These are phyloP conservation scores for Naganishia friedmannii DNA, from an alignment of 768 basidiomycete genomes.

Conservation along the genomic window DNA sequence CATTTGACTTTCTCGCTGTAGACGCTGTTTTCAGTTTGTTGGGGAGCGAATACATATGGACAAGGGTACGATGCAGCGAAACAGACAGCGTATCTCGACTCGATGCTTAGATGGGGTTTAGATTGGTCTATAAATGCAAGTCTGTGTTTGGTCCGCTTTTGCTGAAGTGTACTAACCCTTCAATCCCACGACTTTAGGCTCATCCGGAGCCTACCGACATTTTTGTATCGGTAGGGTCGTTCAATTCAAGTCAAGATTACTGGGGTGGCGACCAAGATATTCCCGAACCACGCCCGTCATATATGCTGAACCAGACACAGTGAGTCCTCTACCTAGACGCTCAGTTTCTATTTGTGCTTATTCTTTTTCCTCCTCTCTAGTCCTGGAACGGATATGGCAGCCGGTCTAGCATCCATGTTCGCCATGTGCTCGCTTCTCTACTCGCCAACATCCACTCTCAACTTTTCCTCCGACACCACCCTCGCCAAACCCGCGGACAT, in stretches of 20 bases:
- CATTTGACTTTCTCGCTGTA: conserved; percentile 40
- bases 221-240: conserved; percentile 71
- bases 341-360: not conserved
- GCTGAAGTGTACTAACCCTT: not conserved
- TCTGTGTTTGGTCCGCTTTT: not conserved
- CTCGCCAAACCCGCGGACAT: conserved; percentile 38
- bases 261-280: conserved; percentile 79
- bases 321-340: conserved; percentile 38
- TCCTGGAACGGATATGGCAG: conserved; percentile 87
- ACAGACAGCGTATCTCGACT: conserved; percentile 87
- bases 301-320: conserved; percentile 70
- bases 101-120: conserved; percentile 82
- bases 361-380: conserved; percentile 39
- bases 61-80: conserved; percentile 79
- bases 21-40: conserved; percentile 78
- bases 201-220: conserved; percentile 72
- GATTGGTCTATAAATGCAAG: conserved; percentile 85
- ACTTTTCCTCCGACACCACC: conserved; percentile 57
- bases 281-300: conserved; percentile 70
- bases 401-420: conserved; percentile 79
- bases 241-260: conserved; percentile 68
- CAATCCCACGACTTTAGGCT: conserved; percentile 58
- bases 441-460: conserved; percentile 58
- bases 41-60: conserved; percentile 83
- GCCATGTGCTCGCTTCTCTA: conserved; percentile 82